Base-by-base conservation (phyloP, 495 filamentous ascomycete species). In the Cenococcum geophilum region DNA sequence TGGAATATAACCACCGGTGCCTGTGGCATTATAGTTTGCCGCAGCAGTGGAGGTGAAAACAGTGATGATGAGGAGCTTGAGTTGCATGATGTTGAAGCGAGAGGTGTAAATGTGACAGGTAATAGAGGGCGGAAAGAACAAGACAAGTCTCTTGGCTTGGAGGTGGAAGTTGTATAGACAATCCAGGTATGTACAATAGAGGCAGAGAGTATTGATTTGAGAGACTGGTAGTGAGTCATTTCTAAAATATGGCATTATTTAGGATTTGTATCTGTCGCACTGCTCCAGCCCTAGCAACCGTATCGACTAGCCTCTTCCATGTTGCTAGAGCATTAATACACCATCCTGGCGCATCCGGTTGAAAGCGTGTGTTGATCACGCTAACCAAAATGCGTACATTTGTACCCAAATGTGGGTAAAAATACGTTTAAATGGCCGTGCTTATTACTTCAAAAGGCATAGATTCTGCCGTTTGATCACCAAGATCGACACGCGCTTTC, bases 271-370 rank as follows among this genome's bases (percentile, higher is more conserved):
- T 27, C 20, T 6, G 20, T 52, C 9, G 49, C 25, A 32, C 49
- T 23, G 49, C 14, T 5, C 21, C 20, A 52, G 22, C 21, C 25
- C 49, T 18, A 14, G 40, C 18, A 45, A 16, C 40, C 40, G 11
- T 18, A 45, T 45, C 3, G 1, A 45, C 49, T 20, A 52, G 20
- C 49, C 49, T 32, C 49, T 20, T 52, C 49, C 49, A 18, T 25
- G 49, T 52, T 52, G 23, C 49, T 20, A 52, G 22, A 23, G 49
- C 49, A 52, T 52, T 52, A 22, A n/a, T n/a, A n/a, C n/a, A n/a
- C n/a, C n/a, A n/a, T n/a, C n/a, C n/a, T n/a, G n/a, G n/a, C n/a
- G n/a, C n/a, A n/a, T n/a, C n/a, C n/a, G n/a, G n/a, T n/a, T n/a
- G n/a, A n/a, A n/a, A n/a, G n/a, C n/a, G n/a, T n/a, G n/a, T n/a